phyloP scores from a whole-genome alignment of 1,284 basidiomycete species.

The Fomitiporia mediterranea region DNA sequence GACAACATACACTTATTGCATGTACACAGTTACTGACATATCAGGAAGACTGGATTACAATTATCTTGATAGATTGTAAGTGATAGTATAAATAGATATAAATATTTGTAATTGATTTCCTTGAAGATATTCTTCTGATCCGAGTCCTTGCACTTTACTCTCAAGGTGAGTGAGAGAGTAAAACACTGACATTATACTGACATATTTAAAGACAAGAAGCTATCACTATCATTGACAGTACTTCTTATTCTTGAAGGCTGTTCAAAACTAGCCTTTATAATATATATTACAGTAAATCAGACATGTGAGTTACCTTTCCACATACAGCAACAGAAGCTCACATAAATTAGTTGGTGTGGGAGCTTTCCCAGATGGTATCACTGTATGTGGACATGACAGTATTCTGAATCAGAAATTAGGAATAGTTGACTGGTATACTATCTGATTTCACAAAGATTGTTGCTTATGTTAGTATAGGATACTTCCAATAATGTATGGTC shows the following conservation, averaged over 20 bases:
- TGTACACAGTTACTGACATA: not conserved
- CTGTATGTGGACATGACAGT: not conserved
- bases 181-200: not conserved
- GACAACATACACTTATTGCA: not conserved
- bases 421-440: not conserved
- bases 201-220: not conserved
- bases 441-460: too few relatives aligned
- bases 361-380: not conserved
- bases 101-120: not conserved
- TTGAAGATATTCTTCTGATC: not conserved
- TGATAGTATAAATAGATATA: not conserved
- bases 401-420: not conserved
- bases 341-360: too few relatives aligned
- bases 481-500: not conserved
- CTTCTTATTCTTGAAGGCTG: not conserved
- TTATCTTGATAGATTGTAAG: slow-evolving; percentile 3
- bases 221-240: not conserved
- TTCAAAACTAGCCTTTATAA: not conserved
- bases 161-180: not conserved
- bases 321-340: not conserved
- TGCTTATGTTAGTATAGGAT: not conserved
- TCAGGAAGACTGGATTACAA: not conserved
- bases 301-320: not conserved
- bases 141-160: not conserved
- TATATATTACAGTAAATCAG: not conserved